phyloP scores from a whole-genome alignment of 768 basidiomycete species.

The Boletus rubescentipes region DNA sequence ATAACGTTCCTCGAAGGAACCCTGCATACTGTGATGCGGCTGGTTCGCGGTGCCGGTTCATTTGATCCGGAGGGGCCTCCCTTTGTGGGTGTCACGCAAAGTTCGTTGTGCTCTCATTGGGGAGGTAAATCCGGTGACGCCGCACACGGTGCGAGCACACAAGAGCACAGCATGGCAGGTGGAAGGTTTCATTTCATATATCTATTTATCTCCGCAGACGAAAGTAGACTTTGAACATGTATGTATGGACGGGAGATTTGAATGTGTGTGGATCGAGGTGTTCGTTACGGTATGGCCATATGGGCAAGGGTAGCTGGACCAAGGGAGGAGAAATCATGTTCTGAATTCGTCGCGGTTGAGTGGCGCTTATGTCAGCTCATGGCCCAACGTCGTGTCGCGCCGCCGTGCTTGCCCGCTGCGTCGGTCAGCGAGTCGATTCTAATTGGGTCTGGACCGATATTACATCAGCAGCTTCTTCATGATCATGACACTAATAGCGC shows the following conservation, averaged over 20 bases:
- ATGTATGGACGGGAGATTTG: neutral
- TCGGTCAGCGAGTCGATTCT: too few species aligned
- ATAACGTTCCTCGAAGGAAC: neutral
- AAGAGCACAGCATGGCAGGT: conserved; percentile 6
- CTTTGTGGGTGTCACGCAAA: neutral
- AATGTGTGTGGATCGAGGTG: conserved; percentile 10
- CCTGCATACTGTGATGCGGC: neutral
- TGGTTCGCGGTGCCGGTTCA: conserved; percentile 9
- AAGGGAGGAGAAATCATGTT: neutral
- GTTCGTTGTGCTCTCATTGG: conserved; percentile 11
- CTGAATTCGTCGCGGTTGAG: too few species aligned
- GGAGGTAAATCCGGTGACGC: conserved; percentile 8
- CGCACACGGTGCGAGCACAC: conserved; percentile 3
- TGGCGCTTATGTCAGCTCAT: too few species aligned
- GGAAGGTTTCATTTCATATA: conserved; percentile 9
- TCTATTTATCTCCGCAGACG: conserved; percentile 27
- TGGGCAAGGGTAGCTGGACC: neutral
- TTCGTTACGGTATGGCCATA: conserved; percentile 15
- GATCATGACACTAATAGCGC: neutral
- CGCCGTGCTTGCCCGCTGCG: too few species aligned
- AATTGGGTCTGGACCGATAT: neutral
- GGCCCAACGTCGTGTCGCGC: too few species aligned
- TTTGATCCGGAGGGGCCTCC: conserved; percentile 2
- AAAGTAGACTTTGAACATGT: neutral
- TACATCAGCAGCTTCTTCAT: neutral